Base-by-base conservation (phyloP, 2,329 filamentous ascomycete genomes). In the Graphilbum ipis-grandicollis region DNA sequence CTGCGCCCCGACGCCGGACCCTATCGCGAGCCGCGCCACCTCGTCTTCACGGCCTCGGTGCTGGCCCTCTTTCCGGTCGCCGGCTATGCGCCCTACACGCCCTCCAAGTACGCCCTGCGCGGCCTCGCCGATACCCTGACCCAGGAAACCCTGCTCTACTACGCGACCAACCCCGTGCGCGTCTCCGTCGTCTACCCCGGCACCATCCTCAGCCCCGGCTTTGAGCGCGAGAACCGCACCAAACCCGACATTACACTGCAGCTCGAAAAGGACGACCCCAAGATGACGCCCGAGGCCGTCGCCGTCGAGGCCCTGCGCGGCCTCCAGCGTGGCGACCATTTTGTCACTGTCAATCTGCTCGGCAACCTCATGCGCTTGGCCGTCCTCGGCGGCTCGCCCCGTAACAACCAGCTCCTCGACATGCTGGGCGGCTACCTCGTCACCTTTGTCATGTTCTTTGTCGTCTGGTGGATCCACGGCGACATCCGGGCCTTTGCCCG, bases 61-160 rank as follows among this genome's bases (percentile, higher is more conserved):
- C 59, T 77, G 15, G 79, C 79, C 2, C 79, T 93, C 48, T 75
- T 79, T 48, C 71, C 82, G 12, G 56, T 93, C 25, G 71, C 77
- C 12, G 90, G 90, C 19, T 98, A 98, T 56, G 68, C 66, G 0
- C 70, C 83, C 0, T 98, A 98, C 56, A 70, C 75, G 1, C 83
- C 88, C 3, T 67, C 79, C 39, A 98, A 98, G 59, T 76, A 77
- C 37, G 90, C 90, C 2, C 65, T 98, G 46, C 75, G 84, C 40
- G 78, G 75, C 14, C 65, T 98, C 13, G 79, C 80, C 37, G 90
- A 98, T 52, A 78, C 76, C 0, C 63, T 98, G 35, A 74, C 73
- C 18, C 82, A 88, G 51, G 90, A 98, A 58, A 62, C 92, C 31
- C 65, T 84, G 48, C 62, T 94, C 36, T 98, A 96, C 62, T 85